Percentiles rank a stretch among this genome's conserved stretches.
phyloP scores from a whole-genome alignment of 345 rosid species.

The Salix arbutifolia region DNA sequence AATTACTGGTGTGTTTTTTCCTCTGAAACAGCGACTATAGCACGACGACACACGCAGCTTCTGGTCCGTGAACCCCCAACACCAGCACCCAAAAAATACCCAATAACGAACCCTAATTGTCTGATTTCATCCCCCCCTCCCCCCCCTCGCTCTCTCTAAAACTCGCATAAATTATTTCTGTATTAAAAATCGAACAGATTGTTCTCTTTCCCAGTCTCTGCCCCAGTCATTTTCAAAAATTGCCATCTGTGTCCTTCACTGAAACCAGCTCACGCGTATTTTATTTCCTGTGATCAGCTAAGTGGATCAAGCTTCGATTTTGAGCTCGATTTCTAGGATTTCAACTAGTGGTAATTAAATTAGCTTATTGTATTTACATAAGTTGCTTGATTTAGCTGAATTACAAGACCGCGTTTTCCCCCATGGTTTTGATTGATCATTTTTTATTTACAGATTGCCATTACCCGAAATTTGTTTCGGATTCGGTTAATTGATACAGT shows the following conservation, averaged over 20 bases:
- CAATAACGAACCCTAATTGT: conserved; percentile 4
- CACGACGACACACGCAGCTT: conserved; percentile 7
- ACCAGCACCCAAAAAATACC: not conserved
- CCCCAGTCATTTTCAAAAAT: too few relatives aligned
- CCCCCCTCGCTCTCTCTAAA: not conserved
- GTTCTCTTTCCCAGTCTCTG: not conserved
- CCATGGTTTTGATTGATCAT: not conserved
- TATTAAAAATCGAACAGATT: not conserved
- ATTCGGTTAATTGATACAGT: not conserved
- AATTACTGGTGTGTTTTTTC: not conserved
- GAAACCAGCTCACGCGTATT: not conserved
- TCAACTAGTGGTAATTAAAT: conserved; percentile 1
- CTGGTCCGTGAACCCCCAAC: conserved; percentile 7
- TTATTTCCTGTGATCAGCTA: not conserved
- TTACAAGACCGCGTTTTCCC: not conserved
- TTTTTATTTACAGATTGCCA: not conserved
- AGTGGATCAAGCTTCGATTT: conserved; percentile 12
- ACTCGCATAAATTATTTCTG: not conserved
- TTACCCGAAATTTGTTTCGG: not conserved
- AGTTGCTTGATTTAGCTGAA: not conserved
- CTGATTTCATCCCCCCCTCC: not conserved
- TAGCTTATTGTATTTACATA: not conserved
- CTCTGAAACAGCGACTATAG: not conserved
- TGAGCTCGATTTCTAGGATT: not conserved
- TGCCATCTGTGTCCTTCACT: not conserved